Evolutionary conservation across 2,329 filamentous ascomycete genomes (phyloP), one percentile per base, ranked within the genome.

Genomic region (Orbilia quercus): DNA sequence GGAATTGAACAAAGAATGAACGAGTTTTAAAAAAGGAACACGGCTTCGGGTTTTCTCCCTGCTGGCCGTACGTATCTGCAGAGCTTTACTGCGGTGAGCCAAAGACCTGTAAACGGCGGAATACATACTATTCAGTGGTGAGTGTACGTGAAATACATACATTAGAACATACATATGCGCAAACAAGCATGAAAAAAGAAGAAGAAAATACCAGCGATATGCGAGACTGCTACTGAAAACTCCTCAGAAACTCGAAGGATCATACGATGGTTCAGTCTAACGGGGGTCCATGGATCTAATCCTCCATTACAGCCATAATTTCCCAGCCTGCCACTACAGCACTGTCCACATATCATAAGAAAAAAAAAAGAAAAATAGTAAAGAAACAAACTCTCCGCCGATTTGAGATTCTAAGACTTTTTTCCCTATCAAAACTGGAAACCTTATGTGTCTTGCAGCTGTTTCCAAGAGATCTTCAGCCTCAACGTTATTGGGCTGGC

Each of bases 401-500:
- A 69, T 69, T 69, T 69, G 64, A 60, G 48, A 60, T 62, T 69
- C 25, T 20, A 48, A 69, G 55, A 62, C 54, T 47, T 60, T 44
- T 58, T 54, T 69, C 25, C 6, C 38, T 60, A 54, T 31, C 31
- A 16, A 3, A 9, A 18, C 54, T 40, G 60, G 36, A 57, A 44
- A 42, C 18, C 53, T 31, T 22, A n/a, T 57, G 40, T 57, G 62
- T 55, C 25, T 65, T 54, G 44, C 28, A 18, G 18, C 22, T 18
- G 31, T 53, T 53, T 31, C 54, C 53, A 51, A 25, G 22, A 47
- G 64, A 60, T 69, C 47, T 69, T 69, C 64, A 69, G 64, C 64
- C 64, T 69, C 64, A 55, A 69, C 64, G 64, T 69, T 69, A 69
- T 67, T 67, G 64, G 64, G 34, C 45, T 31, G 23, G 34, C 28